Conservation (phyloP, 257 asterid genomes). For the Voacanga thouarsii region DNA sequence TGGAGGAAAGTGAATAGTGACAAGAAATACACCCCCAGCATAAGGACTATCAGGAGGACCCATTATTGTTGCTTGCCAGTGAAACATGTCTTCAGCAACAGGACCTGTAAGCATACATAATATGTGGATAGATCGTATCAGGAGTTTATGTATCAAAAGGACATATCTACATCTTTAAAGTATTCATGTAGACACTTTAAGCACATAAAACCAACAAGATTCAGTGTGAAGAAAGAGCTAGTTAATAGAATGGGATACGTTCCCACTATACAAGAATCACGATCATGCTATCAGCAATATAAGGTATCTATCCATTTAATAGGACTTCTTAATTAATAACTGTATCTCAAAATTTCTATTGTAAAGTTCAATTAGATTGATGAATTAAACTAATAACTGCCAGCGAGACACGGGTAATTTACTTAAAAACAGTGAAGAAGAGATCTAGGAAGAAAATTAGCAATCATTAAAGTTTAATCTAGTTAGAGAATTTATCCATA, state of each 20-base stretch:
- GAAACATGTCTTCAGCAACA: conserved; percentile 82
- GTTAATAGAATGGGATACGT: not conserved
- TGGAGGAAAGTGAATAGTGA: conserved; percentile 72
- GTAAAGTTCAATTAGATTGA: not conserved
- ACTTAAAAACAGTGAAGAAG: not conserved
- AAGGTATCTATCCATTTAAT: not conserved
- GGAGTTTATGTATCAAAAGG: not conserved
- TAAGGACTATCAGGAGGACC: conserved; percentile 81
- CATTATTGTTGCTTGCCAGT: conserved; percentile 86
- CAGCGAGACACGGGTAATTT: not conserved
- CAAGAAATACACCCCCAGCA: conserved; percentile 72
- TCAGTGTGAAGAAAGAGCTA: not conserved
- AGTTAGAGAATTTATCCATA: not conserved
- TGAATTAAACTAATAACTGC: not conserved
- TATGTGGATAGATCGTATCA: not conserved
- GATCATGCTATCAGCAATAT: not conserved
- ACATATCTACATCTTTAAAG: not conserved
- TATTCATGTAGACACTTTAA: not conserved
- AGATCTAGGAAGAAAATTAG: not conserved
- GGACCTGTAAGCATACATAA: conserved; percentile 46
- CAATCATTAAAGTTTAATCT: not conserved
- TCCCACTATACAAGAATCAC: not conserved
- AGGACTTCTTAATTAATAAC: not conserved
- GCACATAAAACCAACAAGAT: not conserved
- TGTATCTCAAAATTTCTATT: not conserved